Evolutionary conservation across 441 rosid species (phyloP).

Genomic region (Viola pubescens): DNA sequence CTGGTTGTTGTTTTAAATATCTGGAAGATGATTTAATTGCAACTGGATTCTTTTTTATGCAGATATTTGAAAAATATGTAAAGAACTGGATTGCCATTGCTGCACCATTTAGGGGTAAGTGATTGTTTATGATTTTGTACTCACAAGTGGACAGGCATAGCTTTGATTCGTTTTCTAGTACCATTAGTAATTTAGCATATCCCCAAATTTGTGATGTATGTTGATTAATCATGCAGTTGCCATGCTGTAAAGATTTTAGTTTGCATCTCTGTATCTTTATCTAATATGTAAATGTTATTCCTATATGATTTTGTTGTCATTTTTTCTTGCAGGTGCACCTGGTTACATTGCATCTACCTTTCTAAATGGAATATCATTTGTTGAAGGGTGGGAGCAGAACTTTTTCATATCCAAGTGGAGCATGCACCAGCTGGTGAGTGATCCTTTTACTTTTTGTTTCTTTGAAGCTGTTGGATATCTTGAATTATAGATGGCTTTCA

Average conservation of each 20-base stretch:
- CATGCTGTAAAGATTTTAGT: neutral
- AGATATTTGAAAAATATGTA: slow-evolving; percentile 86
- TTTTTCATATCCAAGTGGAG: slow-evolving; percentile 97
- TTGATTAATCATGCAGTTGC: slow-evolving; percentile 3
- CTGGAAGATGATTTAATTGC: neutral
- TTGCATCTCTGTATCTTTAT: neutral
- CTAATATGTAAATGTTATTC: neutral
- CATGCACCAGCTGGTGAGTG: slow-evolving; percentile 90
- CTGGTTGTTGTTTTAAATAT: neutral
- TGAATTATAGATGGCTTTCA: neutral
- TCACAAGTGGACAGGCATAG: neutral
- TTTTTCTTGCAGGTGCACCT: slow-evolving; percentile 63
- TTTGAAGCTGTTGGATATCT: neutral
- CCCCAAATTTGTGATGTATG: neutral
- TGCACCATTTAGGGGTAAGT: slow-evolving; percentile 78
- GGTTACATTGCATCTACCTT: slow-evolving; percentile 75
- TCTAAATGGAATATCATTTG: slow-evolving; percentile 92
- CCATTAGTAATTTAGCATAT: neutral
- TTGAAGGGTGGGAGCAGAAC: slow-evolving; percentile 96
- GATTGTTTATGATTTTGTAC: slow-evolving; percentile 10
- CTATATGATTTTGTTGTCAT: neutral
- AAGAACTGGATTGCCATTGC: slow-evolving; percentile 95
- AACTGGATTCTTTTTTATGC: slow-evolving; percentile 11
- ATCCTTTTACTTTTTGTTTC: neutral
- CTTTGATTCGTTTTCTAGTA: slow-evolving; percentile 10